phyloP scores from a whole-genome alignment of 768 basidiomycete species.

The Lactarius hengduanensis region DNA sequence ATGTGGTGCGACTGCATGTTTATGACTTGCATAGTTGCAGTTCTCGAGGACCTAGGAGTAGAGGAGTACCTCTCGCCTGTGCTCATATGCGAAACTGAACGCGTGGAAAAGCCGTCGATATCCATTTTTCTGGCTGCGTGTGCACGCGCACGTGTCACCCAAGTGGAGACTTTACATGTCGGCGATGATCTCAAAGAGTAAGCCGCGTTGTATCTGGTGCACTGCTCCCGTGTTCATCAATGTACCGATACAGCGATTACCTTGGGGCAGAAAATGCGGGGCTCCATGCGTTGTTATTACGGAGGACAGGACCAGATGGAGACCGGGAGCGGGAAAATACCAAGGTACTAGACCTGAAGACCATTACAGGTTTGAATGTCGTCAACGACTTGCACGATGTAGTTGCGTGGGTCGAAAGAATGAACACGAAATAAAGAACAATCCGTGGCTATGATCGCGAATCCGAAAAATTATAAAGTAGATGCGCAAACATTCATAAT shows the following conservation, averaged over 20 bases:
- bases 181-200: conserved; percentile 73
- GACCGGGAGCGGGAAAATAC: conserved; percentile 46
- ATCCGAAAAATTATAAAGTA: not conserved
- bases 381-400: conserved; percentile 42
- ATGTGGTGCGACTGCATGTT: not conserved
- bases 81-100: conserved; percentile 68
- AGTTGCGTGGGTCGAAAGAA: conserved; percentile 38
- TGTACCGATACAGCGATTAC: conserved; percentile 53
- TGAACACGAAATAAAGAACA: conserved; percentile 8
- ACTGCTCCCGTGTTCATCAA: not conserved
- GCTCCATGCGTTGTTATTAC: conserved; percentile 56
- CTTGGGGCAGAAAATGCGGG: conserved; percentile 55
- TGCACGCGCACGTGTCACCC: conserved; percentile 36
- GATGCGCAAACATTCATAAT: not conserved
- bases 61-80: conserved; percentile 49
- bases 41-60: conserved; percentile 59
- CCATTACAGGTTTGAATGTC: conserved; percentile 34
- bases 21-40: conserved; percentile 37
- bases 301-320: conserved; percentile 49
- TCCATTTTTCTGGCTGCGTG: conserved; percentile 56
- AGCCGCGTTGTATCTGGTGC: not conserved
- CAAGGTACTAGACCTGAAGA: conserved; percentile 40
- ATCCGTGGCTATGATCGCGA: not conserved
- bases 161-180: conserved; percentile 58
- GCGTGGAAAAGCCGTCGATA: conserved; percentile 63